These are phyloP conservation scores for Trebouxiophyceae sp. DNA, from an alignment of 163 green algal genomes.

Conservation along the genomic window DNA sequence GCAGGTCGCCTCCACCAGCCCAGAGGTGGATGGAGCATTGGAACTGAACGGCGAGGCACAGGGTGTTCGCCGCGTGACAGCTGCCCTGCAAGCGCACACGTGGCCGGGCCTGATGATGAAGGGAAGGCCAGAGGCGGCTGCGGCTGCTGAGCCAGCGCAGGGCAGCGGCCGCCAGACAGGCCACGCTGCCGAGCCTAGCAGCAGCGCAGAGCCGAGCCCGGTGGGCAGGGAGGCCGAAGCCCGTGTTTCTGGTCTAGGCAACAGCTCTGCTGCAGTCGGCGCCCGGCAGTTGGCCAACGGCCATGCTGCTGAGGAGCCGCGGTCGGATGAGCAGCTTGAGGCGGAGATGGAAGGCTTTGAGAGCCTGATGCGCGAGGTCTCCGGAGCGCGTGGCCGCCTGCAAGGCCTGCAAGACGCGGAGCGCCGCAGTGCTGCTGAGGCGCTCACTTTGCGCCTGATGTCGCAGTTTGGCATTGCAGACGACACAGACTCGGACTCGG, in stretches of 20 bases:
- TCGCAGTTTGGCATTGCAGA: background rate
- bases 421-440: background rate
- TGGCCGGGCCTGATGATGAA: slow-evolving; percentile 52
- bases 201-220: background rate
- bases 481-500: slow-evolving; percentile 10
- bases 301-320: background rate
- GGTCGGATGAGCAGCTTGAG: background rate
- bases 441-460: background rate
- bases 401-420: background rate
- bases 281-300: background rate
- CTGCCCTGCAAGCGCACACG: slow-evolving; percentile 56
- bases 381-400: background rate
- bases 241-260: too few relatives aligned
- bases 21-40: background rate
- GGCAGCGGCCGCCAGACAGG: background rate
- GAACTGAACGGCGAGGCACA: slow-evolving; percentile 22
- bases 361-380: background rate
- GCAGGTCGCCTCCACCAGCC: slow-evolving; percentile 1
- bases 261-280: too few relatives aligned
- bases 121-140: background rate
- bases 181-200: background rate
- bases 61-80: slow-evolving; percentile 34
- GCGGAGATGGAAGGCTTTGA: background rate
- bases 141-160: background rate
- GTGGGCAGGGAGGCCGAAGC: too few relatives aligned